Base-by-base conservation (phyloP, 2,329 filamentous ascomycete genomes). In the Arthrinium puccinioides region DNA sequence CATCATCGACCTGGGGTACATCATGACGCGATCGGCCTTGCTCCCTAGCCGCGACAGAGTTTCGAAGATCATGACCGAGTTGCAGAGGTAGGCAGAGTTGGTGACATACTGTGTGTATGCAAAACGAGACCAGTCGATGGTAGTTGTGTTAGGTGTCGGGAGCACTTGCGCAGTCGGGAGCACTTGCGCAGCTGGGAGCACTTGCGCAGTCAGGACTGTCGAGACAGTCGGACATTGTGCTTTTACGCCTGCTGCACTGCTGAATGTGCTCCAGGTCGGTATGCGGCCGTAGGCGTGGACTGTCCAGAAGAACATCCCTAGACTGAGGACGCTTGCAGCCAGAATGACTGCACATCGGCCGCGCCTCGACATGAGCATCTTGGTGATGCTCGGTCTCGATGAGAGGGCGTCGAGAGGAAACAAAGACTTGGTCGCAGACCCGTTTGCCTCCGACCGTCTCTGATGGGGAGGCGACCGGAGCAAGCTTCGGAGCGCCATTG, bases 71-170 rank as follows among this genome's bases (percentile, higher is more conserved):
- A 73, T 70, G 30, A 72, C 54, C 0, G 68, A 65, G 47, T 70
- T 72, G 45, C 69, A 73, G 3, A 73, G 54, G 38, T 70, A 68
- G 1, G 60, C 60, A 21, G 56, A 53, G n/a, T 63, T 55, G 1
- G 69, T 73, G 24, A 63, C 68, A 51, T 73, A 73, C 45, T 69
- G 66, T 1, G 62, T 61, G 41, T 73, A 72, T 1, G 69, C 70
- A 36, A 63, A 71, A 32, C 50, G 53, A 2, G 56, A 59, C 66
- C 66, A 70, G 47, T 69, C 52, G 19, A 63, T 44, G 6, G 55
- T 44, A 9, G 40, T 36, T n/a, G 39, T 43, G n/a, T 53, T 46
- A 37, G 44, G 43, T 2, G 46, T 20, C 14, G 25, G 18, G 6
- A 51, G 51, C 6, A 51, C 39, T 19, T 48, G 44, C 5, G 50